Base-by-base conservation (phyloP, 495 filamentous ascomycete genomes). In the Daldinia childiae region DNA sequence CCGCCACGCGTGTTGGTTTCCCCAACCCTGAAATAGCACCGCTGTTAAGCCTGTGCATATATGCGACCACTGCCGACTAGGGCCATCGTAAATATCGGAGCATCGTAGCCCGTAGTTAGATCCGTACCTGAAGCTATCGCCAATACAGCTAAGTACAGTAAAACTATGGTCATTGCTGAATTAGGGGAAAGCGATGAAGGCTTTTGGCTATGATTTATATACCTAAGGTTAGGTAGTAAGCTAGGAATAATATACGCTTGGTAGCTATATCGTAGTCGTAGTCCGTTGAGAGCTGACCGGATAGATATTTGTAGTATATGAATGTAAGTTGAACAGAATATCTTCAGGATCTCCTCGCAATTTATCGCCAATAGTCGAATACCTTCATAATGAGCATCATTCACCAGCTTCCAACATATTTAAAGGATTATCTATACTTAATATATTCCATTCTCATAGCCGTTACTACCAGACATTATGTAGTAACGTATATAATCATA, bases 401-500 rank as follows among this genome's bases (percentile, higher is more conserved):
- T 34, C 32, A 9, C 30, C 8, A 34, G 12, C 9, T 34, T 34
- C 9, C 0, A 34, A 2, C 9, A 34, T 34, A 9, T 11, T 3
- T 34, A 9, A 2, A 11, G 32, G 2, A 11, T 34, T 26, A 26
- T 7, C 4, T 12, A 15, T 24, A 14, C 1, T 14, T 6, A 27
- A 52, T 29, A 29, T 52, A 52, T 27, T 52, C 24, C 1, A 52
- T 15, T 29, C 50, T n/a, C 50, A 11, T 27, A 7, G 4, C 15
- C 11, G 24, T 29, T 27, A 27, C 5, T 32, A 34, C 9, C 14
- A 19, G 30, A 19, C 59, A 63, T 63, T 69, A 62, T 50, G 41
- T 39, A 57, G 48, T 48, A 69, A 45, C 19, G 8, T 43, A 43
- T n/a, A 21, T 45, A 9, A 34, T 59, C 66, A 21, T 58, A 64